Evolutionary conservation across 73 alveolate genomes (phyloP), one percentile per base, ranked within the genome.

Genomic region (Breviolum minutum): DNA sequence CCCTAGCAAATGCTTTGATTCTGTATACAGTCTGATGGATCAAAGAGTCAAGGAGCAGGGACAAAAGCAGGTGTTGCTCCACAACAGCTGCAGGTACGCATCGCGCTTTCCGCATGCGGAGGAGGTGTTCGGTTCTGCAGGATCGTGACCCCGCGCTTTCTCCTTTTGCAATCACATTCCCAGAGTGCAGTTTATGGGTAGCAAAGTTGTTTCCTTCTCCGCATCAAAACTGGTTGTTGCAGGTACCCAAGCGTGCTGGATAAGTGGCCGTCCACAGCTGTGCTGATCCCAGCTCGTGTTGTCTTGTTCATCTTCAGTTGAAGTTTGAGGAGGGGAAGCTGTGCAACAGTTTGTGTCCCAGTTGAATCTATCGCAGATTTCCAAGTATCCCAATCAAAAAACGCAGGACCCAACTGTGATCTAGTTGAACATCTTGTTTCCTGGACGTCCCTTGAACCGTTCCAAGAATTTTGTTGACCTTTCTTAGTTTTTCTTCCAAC

Each of bases 31-130:
- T 17, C 17, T 14, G 8, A 68, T 17, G 77, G 77, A 22, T 22
- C 77, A 68, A 22, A 4, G 17, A 22, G 8, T 17, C 17, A n/a
- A n/a, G n/a, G n/a, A n/a, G n/a, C n/a, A n/a, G n/a, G n/a, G n/a
- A n/a, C n/a, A n/a, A n/a, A n/a, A n/a, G n/a, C n/a, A n/a, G n/a
- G n/a, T n/a, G n/a, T n/a, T n/a, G n/a, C n/a, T n/a, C n/a, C n/a
- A 40, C 54, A 40, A 40, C 54, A 40, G 54, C 54, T 40, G 54
- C 63, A 92, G 98, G 98, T 92, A 29, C 62, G 98, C 98, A 8
- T 92, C 98, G 27, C 98, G 98, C 64, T 92, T 92, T 81, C 98
- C 98, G 61, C 98, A 92, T 20, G 98, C 98, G n/a, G 98, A 92
- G 84, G 87, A 92, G 90, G 87, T 92, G 81, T 92, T 92, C 40